Evolutionary conservation across 257 asterid species (phyloP).

Genomic region (Lithospermum erythrorhizon): DNA sequence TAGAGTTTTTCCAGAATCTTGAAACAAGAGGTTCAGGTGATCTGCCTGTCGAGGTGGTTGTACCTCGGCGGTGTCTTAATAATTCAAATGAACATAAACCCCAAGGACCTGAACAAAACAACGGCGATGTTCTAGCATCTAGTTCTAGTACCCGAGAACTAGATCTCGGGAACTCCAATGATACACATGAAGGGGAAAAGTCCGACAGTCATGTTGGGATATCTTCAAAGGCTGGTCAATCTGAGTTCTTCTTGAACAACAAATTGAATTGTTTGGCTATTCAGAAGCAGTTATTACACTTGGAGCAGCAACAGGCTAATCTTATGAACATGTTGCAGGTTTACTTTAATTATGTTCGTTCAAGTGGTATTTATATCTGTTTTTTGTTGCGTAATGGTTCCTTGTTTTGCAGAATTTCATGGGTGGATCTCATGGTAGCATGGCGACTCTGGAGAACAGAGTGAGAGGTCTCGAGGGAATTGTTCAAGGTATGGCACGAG

Average conservation of each 20-base stretch:
- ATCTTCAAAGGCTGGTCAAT: constrained; percentile 45
- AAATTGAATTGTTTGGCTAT: constrained; percentile 86
- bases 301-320: constrained; percentile 88
- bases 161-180: constrained; percentile 29
- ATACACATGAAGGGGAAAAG: constrained; percentile 48
- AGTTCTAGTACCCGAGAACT: constrained; percentile 22
- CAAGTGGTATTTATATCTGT: constrained; percentile 8
- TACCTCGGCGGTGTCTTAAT: constrained; percentile 68
- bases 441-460: constrained; percentile 88
- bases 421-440: constrained; percentile 97
- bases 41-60: constrained; percentile 90
- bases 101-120: constrained; percentile 43
- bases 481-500: constrained; percentile 92
- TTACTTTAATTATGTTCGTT: constrained; percentile 9
- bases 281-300: constrained; percentile 74
- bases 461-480: constrained; percentile 96
- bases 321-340: constrained; percentile 98
- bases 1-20: constrained; percentile 89
- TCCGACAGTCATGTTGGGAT: constrained; percentile 31
- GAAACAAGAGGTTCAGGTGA: constrained; percentile 77
- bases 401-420: constrained; percentile 63
- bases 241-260: constrained; percentile 54
- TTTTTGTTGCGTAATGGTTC: constrained; percentile 13
- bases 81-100: constrained; percentile 42
- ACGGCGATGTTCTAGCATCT: constrained; percentile 27